Base-by-base conservation (phyloP, 148 eudicot genomes). In the Rhododendron simsii region DNA sequence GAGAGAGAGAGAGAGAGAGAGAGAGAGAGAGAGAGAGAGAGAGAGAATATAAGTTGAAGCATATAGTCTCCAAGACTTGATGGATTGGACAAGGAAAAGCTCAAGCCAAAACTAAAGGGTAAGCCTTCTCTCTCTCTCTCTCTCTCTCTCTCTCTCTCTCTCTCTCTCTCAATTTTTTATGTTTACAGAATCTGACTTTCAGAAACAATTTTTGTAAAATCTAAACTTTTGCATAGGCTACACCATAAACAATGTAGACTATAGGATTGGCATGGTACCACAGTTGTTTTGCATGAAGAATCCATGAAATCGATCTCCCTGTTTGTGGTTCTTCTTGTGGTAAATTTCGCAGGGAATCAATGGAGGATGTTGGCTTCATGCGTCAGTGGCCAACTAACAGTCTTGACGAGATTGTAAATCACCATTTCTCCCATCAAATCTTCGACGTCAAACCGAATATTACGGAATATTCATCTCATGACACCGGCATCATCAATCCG, bases 281-380 rank as follows among this genome's bases (percentile, higher is more conserved):
- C 26, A 26, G 16, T 67, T 67, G 33, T 71, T 71, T 71, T 71
- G 76, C 76, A 30, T 13, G 76, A 71, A 71, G 18, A 71, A 71
- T 30, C 18, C 30, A 0, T n/a, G 75, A 71, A 71, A 30, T n/a
- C n/a, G n/a, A n/a, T 59, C 65, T 59, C 26, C 65, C n/a, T 21
- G 65, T 20, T 59, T 59, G 9, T 20, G 23, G 13, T 33, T 26
- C 4, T 33, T 71, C 5, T 30, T 5, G 3, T 65, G 33, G n/a
- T 26, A 14, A 71, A 30, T 71, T 51, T 84, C 78, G 51, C 85
- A 94, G 96, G 95, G 90, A 85, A 86, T 5, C 44, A 39, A 41
- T 91, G 92, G 94, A 91, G 82, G 94, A 94, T 81, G 61, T 87
- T 80, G 79, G 91, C 84, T 93, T 92, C 88, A 53, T 86, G 5